Evolutionary conservation across 2,329 filamentous ascomycete species (phyloP).

Genomic region (Cladosporium sp.): DNA sequence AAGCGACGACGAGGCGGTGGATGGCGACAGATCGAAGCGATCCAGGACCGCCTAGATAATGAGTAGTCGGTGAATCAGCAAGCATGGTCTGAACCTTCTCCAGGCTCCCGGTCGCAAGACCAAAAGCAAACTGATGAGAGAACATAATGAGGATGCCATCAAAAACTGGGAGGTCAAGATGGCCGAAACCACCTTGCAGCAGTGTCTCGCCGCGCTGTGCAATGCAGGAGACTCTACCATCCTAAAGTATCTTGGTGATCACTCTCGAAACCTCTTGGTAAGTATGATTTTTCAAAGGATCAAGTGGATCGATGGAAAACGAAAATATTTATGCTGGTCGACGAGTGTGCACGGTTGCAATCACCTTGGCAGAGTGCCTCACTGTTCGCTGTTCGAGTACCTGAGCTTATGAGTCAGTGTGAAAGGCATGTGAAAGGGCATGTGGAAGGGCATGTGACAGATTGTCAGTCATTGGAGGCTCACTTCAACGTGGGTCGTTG

Average conservation of each 20-base stretch:
- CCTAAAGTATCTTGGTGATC: constrained; percentile 19
- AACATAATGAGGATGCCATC: neutral
- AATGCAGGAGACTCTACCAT: constrained; percentile 16
- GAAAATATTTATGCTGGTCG: neutral
- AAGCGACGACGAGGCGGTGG: too few species aligned
- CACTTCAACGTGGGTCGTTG: neutral
- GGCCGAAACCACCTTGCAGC: constrained; percentile 11
- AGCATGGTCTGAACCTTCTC: constrained; percentile 7
- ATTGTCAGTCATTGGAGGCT: neutral
- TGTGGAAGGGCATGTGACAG: neutral
- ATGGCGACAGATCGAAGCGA: neutral
- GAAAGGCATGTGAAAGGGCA: too few species aligned
- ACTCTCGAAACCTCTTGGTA: constrained; percentile 8
- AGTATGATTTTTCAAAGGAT: constrained; percentile 2
- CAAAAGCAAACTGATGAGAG: constrained; percentile 13
- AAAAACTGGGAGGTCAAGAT: constrained; percentile 8
- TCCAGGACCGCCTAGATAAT: too few species aligned
- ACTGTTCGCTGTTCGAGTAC: neutral
- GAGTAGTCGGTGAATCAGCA: too few species aligned
- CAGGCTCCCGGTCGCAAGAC: neutral
- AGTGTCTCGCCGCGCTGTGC: constrained; percentile 22
- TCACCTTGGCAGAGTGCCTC: neutral
- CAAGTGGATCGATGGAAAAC: neutral
- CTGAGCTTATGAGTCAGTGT: neutral
- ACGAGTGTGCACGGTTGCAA: neutral